Conservation (phyloP, 148 eudicot genomes). For the Gaultheria prostrata region DNA sequence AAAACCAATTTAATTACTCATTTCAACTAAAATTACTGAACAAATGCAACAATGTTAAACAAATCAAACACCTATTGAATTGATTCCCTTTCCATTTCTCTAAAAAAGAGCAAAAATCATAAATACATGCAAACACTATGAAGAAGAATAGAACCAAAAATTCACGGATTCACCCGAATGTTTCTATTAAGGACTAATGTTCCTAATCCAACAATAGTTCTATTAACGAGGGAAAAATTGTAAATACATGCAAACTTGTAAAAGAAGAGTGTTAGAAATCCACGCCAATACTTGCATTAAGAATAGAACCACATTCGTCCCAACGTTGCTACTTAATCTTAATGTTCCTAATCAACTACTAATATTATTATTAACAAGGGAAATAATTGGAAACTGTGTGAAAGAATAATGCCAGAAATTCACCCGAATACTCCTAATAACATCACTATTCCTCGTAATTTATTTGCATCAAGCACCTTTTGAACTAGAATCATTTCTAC, state of each 20-base stretch:
- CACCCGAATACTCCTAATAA: background rate
- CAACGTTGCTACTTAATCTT: background rate
- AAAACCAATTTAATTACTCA: slow-evolving; percentile 8
- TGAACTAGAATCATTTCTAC: background rate
- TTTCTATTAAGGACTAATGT: background rate
- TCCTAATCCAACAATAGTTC: background rate
- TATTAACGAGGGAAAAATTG: background rate
- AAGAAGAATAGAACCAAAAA: background rate
- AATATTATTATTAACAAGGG: background rate
- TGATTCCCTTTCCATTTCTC: background rate
- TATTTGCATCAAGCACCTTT: background rate
- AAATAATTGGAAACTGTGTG: background rate
- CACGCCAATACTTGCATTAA: background rate
- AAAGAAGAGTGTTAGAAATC: background rate
- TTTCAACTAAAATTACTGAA: background rate
- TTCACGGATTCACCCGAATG: background rate
- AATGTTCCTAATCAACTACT: background rate
- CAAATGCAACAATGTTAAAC: background rate
- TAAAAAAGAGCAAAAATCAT: background rate
- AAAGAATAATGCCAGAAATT: background rate
- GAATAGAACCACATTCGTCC: background rate
- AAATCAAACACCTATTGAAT: background rate
- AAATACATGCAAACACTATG: background rate
- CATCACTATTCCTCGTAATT: background rate
- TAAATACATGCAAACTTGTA: background rate